Conservation (phyloP, 2,329 filamentous ascomycete species). For the Fusarium falciforme region DNA sequence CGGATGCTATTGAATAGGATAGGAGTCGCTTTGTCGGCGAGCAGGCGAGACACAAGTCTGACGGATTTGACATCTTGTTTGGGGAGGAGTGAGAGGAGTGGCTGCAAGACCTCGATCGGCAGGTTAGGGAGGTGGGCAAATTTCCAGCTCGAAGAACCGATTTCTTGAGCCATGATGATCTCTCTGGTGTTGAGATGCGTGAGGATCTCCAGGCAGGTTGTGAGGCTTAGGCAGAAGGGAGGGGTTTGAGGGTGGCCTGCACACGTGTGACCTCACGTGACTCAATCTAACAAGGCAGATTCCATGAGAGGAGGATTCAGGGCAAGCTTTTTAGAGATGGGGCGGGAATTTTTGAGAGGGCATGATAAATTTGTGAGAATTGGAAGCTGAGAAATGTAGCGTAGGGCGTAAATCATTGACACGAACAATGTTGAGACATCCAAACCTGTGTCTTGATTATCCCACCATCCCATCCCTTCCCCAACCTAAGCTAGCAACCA, state of each 20-base stretch:
- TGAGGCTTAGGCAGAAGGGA: neutral
- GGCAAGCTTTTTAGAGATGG: neutral
- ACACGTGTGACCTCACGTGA: neutral
- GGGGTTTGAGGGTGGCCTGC: neutral
- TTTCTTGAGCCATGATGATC: neutral
- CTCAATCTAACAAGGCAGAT: neutral
- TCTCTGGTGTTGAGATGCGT: neutral
- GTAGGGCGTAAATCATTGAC: neutral
- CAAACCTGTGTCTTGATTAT: neutral
- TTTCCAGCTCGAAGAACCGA: neutral
- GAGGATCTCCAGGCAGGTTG: neutral
- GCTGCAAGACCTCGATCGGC: neutral
- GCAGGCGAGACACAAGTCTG: neutral
- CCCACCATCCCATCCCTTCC: neutral
- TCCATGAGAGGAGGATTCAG: neutral
- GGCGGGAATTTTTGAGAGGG: neutral
- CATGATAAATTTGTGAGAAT: neutral
- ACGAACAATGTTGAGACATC: neutral
- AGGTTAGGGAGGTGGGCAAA: neutral
- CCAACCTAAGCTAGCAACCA: too few species aligned
- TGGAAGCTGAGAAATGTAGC: neutral
- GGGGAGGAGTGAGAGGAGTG: neutral
- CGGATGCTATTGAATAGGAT: constrained; percentile 1
- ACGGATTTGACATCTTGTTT: constrained; percentile 9
- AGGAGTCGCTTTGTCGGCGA: neutral